phyloP scores from a whole-genome alignment of 2,329 filamentous ascomycete genomes.

The Mycogone perniciosa region DNA sequence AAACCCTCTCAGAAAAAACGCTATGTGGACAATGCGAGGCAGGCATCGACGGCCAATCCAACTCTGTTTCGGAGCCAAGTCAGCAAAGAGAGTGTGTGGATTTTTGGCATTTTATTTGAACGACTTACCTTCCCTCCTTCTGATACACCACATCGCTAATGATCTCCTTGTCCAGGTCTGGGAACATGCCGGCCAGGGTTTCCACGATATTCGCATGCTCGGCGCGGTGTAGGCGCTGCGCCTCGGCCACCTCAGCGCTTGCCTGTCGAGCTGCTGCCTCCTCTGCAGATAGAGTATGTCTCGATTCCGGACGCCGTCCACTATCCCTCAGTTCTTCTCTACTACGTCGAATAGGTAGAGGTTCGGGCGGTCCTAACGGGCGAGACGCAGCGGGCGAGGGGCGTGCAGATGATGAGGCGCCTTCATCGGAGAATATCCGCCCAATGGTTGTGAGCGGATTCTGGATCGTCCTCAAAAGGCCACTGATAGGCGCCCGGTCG shows the following conservation, averaged over 20 bases:
- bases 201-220: slow-evolving; percentile 92
- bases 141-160: slow-evolving; percentile 95
- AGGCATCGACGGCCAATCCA: slow-evolving; percentile 78
- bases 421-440: slow-evolving; percentile 78
- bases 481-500: slow-evolving; percentile 75
- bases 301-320: slow-evolving; percentile 28
- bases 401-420: slow-evolving; percentile 36
- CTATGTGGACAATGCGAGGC: slow-evolving; percentile 59
- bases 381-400: slow-evolving; percentile 25
- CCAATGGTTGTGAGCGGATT: slow-evolving; percentile 86
- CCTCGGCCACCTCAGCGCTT: slow-evolving; percentile 82
- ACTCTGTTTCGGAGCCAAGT: slow-evolving; percentile 46
- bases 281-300: slow-evolving; percentile 60
- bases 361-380: slow-evolving; percentile 2
- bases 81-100: background rate
- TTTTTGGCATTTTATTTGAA: slow-evolving; percentile 4
- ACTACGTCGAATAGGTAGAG: background rate
- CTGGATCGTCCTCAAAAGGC: slow-evolving; percentile 84
- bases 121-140: slow-evolving; percentile 82
- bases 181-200: slow-evolving; percentile 93
- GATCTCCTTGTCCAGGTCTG: slow-evolving; percentile 84
- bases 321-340: slow-evolving; percentile 7
- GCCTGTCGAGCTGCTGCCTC: slow-evolving; percentile 87
- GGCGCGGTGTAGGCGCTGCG: slow-evolving; percentile 69
- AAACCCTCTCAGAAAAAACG: background rate